Percentiles rank a stretch among this genome's conserved stretches.
Conservation (phyloP, 495 filamentous ascomycete genomes). For the Penicillium waksmanii region DNA sequence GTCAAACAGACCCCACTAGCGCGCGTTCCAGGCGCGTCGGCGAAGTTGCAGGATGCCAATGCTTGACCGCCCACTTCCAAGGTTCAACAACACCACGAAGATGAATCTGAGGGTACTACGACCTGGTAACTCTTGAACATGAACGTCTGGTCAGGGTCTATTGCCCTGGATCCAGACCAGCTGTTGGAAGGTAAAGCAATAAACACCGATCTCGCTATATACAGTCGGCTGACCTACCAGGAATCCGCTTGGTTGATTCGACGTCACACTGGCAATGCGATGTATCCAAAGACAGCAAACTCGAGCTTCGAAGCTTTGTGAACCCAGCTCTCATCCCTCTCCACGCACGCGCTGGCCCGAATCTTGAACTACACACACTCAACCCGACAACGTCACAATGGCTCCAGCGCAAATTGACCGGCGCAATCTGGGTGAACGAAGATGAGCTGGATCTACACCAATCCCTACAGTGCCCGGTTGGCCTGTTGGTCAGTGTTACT, state of each 20-base stretch:
- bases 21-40: constrained; percentile 18
- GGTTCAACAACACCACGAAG: constrained; percentile 5
- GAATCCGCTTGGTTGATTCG: constrained; percentile 43
- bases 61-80: constrained; percentile 4
- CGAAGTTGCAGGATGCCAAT: constrained; percentile 1
- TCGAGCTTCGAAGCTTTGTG: constrained; percentile 49
- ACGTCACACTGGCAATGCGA: constrained; percentile 45
- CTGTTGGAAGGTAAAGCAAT: constrained; percentile 40
- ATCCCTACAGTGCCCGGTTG: constrained; percentile 46
- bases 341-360: constrained; percentile 54
- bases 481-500: constrained; percentile 41
- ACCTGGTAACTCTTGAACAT: constrained; percentile 26
- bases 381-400: constrained; percentile 45
- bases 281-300: constrained; percentile 39
- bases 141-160: constrained; percentile 46
- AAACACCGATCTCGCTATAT: constrained; percentile 1
- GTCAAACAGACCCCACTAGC: constrained; percentile 16
- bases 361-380: constrained; percentile 48
- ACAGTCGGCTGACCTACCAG: constrained; percentile 30
- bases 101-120: constrained; percentile 9
- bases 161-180: constrained; percentile 33
- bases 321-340: constrained; percentile 53
- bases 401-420: constrained; percentile 41
- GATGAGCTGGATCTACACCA: constrained; percentile 37
- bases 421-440: constrained; percentile 40